A percentile compares a stretch with the other conserved stretches of the same genome.
Conservation (phyloP, 441 rosid genomes). For the Geranium incanum region DNA sequence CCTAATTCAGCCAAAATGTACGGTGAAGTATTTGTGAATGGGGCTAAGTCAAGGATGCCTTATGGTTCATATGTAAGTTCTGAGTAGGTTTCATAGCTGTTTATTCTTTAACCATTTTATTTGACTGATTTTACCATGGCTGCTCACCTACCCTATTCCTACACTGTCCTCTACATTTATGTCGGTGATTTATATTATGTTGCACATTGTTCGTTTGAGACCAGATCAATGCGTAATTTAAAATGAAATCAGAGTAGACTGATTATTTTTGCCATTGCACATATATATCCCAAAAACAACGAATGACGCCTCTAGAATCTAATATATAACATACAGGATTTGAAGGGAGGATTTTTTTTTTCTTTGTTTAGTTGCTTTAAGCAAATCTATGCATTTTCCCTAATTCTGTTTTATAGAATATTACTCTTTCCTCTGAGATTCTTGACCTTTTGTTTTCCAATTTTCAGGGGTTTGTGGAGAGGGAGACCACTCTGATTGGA, state of each 20-base stretch:
- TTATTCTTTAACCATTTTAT: background rate
- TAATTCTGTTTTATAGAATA: background rate
- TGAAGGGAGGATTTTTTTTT: background rate
- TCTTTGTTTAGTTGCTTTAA: background rate
- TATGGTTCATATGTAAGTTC: conserved; percentile 91
- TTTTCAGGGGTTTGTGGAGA: conserved; percentile 85
- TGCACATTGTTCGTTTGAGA: conserved; percentile 7
- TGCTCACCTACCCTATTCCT: background rate
- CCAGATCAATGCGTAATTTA: background rate
- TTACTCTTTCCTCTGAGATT: conserved; percentile 6
- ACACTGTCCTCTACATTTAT: background rate
- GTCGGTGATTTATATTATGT: background rate
- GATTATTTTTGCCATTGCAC: background rate
- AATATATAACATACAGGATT: background rate
- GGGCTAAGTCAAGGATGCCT: conserved; percentile 59
- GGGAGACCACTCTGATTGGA: conserved; percentile 75
- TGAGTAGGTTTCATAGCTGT: conserved; percentile 9
- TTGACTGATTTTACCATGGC: background rate
- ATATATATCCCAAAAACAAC: background rate
- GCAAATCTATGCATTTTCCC: background rate
- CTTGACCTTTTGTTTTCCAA: conserved; percentile 16
- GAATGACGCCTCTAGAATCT: background rate
- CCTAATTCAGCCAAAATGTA: conserved; percentile 68
- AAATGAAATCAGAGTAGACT: background rate
- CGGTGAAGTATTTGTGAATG: conserved; percentile 86